These are phyloP conservation scores for Crithidia mellificae DNA, from an alignment of 208 protist genomes.

Conservation along the genomic window DNA sequence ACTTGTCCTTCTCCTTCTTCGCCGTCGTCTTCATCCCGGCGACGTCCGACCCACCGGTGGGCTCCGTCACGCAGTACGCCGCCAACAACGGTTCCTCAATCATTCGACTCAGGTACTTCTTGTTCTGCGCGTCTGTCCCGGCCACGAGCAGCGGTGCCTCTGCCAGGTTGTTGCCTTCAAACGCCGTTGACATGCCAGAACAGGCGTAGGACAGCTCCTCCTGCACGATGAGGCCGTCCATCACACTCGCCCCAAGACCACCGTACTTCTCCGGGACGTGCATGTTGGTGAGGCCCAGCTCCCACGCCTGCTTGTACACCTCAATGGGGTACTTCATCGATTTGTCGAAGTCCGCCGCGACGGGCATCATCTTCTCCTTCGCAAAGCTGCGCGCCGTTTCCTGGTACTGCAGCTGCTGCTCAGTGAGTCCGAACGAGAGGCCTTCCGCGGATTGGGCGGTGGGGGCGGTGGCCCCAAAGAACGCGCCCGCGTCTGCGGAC, in stretches of 20 bases:
- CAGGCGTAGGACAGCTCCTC: conserved; percentile 91
- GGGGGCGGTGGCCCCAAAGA: conserved; percentile 37
- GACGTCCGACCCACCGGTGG: conserved; percentile 85
- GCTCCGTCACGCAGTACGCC: conserved; percentile 89
- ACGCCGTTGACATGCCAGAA: conserved; percentile 82
- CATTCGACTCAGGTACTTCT: conserved; percentile 88
- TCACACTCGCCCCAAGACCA: conserved; percentile 63
- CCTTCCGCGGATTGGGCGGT: conserved; percentile 31
- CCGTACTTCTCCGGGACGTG: conserved; percentile 85
- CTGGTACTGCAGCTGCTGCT: conserved; percentile 74
- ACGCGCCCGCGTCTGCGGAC: conserved; percentile 9
- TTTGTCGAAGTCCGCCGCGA: conserved; percentile 71
- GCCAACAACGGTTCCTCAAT: conserved; percentile 78
- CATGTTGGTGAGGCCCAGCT: conserved; percentile 84
- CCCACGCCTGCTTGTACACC: conserved; percentile 84
- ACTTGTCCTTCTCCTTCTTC: conserved; percentile 86
- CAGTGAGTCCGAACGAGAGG: conserved; percentile 77
- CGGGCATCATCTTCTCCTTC: conserved; percentile 74
- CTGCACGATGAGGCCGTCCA: conserved; percentile 78
- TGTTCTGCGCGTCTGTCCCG: conserved; percentile 84
- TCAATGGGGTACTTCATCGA: conserved; percentile 74
- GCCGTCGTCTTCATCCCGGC: conserved; percentile 84
- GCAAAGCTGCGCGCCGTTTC: conserved; percentile 78
- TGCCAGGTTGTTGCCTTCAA: conserved; percentile 83
- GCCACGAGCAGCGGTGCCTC: conserved; percentile 86